Conservation (phyloP, 2,329 filamentous ascomycete species). For the Fragosphaeria purpurea region DNA sequence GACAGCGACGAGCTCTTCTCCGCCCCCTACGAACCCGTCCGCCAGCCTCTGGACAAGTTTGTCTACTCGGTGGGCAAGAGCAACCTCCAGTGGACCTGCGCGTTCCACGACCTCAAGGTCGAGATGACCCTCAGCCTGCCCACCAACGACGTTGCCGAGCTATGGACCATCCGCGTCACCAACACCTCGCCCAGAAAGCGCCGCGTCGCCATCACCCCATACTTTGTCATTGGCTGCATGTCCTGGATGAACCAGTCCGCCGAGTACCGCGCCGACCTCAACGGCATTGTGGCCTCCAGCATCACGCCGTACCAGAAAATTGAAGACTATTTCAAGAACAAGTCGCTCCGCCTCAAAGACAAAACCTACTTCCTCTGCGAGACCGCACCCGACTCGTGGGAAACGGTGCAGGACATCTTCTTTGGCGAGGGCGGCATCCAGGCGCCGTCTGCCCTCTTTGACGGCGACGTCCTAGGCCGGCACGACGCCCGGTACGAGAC, state of each 20-base stretch:
- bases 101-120: slow-evolving; percentile 39
- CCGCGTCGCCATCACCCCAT: slow-evolving; percentile 42
- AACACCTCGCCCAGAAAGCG: slow-evolving; percentile 36
- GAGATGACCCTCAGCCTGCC: slow-evolving; percentile 42
- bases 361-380: slow-evolving; percentile 49
- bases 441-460: slow-evolving; percentile 34
- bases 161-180: slow-evolving; percentile 43
- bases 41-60: slow-evolving; percentile 35
- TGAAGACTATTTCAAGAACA: slow-evolving; percentile 47
- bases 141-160: slow-evolving; percentile 43
- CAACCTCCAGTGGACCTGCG: slow-evolving; percentile 43
- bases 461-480: slow-evolving; percentile 26
- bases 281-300: slow-evolving; percentile 40
- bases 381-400: slow-evolving; percentile 39
- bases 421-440: slow-evolving; percentile 47
- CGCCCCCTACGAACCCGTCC: slow-evolving; percentile 45
- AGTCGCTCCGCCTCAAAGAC: slow-evolving; percentile 43
- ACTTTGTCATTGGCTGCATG: slow-evolving; percentile 51
- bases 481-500: slow-evolving; percentile 47
- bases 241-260: slow-evolving; percentile 53
- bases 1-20: slow-evolving; percentile 41
- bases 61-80: slow-evolving; percentile 45
- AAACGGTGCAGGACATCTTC: slow-evolving; percentile 40
- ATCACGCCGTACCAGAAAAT: slow-evolving; percentile 49
- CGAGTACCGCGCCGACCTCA: slow-evolving; percentile 37